A percentile compares a stretch with the other conserved stretches of the same genome.
Conservation (phyloP, 2,329 filamentous ascomycete genomes). For the Botrytis medusae region DNA sequence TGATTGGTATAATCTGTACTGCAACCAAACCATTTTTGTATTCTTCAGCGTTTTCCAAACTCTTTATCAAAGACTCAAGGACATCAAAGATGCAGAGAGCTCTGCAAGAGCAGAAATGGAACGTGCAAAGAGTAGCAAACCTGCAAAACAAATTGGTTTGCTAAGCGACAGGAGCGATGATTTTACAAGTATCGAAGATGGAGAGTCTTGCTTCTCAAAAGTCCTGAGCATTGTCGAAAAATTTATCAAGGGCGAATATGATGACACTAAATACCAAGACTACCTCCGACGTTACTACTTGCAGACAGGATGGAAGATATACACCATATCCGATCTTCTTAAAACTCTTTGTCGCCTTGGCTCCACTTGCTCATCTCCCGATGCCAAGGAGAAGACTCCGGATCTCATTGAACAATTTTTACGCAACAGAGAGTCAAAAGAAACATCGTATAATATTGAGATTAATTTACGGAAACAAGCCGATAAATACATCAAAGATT, state of each 20-base stretch:
- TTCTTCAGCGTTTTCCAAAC: constrained; percentile 93
- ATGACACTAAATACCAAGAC: constrained; percentile 83
- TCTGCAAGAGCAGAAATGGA: constrained; percentile 72
- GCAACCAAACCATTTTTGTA: constrained; percentile 87
- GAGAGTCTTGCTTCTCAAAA: constrained; percentile 76
- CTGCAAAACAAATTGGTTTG: constrained; percentile 80
- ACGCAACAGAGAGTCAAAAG: constrained; percentile 74
- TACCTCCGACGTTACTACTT: constrained; percentile 90
- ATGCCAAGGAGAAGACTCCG: constrained; percentile 88
- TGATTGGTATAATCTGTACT: constrained; percentile 84
- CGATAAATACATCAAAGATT: constrained; percentile 89
- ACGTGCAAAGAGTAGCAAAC: constrained; percentile 72
- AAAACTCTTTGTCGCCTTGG: constrained; percentile 78
- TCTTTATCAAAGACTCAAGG: constrained; percentile 80
- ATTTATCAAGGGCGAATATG: constrained; percentile 77
- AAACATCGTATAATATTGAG: constrained; percentile 86
- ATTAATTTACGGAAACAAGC: constrained; percentile 89
- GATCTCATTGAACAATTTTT: constrained; percentile 89
- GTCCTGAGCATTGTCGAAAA: constrained; percentile 85
- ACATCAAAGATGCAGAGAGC: constrained; percentile 76
- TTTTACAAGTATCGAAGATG: constrained; percentile 56
- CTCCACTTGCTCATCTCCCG: constrained; percentile 77
- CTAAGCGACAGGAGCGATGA: constrained; percentile 83
- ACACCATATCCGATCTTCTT: constrained; percentile 87
- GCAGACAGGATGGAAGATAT: constrained; percentile 86